Conservation (phyloP, 2,329 filamentous ascomycete genomes). For the Diplodia intermedia region DNA sequence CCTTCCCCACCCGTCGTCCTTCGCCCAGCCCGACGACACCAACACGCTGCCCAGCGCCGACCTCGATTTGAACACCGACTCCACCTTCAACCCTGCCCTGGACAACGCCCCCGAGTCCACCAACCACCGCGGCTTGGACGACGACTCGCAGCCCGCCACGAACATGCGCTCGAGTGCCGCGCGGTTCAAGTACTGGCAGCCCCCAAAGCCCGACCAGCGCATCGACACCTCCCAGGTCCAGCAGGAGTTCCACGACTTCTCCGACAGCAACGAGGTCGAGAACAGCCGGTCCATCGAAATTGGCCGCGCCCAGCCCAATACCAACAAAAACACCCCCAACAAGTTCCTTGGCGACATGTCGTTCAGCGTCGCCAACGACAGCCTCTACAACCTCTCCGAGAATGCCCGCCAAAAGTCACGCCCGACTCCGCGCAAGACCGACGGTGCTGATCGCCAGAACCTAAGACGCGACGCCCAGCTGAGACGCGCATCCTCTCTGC, state of each 20-base stretch:
- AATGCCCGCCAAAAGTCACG: conserved; percentile 47
- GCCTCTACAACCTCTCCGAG: conserved; percentile 54
- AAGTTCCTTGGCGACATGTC: conserved; percentile 56
- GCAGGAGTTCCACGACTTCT: conserved; percentile 51
- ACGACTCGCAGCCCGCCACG: conserved; percentile 41
- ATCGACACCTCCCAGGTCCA: conserved; percentile 49
- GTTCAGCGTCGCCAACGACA: conserved; percentile 58
- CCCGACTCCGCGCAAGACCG: conserved; percentile 45
- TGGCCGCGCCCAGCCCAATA: conserved; percentile 58
- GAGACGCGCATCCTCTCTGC: conserved; percentile 49
- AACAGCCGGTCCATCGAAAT: conserved; percentile 64
- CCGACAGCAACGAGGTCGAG: conserved; percentile 50
- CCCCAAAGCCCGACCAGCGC: conserved; percentile 44
- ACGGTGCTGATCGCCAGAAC: conserved; percentile 43
- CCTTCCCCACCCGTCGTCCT: conserved; percentile 40
- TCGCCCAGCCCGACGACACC: conserved; percentile 37
- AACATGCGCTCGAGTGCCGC: conserved; percentile 49
- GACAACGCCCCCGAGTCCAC: conserved; percentile 49
- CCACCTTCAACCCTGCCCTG: conserved; percentile 38
- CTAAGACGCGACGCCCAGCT: conserved; percentile 56
- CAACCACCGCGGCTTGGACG: conserved; percentile 42
- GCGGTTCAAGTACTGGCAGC: conserved; percentile 48
- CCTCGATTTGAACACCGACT: conserved; percentile 41
- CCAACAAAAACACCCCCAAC: conserved; percentile 46
- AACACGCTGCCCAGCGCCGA: conserved; percentile 40